Evolutionary conservation across 331 rosid species (phyloP).

Genomic region (Malus hybrid): DNA sequence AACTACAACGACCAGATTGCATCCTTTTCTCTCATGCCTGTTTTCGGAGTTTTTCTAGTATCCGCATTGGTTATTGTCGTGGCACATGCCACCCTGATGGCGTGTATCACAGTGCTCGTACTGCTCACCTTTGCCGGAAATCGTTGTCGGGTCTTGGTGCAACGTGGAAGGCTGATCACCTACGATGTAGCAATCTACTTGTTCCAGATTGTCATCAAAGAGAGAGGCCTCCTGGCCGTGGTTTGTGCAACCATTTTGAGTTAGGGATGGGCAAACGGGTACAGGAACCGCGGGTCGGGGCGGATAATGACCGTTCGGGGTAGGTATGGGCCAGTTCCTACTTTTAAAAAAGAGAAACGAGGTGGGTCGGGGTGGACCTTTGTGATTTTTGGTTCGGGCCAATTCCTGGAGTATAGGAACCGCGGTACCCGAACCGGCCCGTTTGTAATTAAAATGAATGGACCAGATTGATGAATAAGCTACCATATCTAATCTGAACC

Average conservation of each 20-base stretch:
- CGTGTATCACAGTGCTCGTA: constrained; percentile 74
- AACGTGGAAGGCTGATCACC: constrained; percentile 42
- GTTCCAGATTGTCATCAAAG: constrained; percentile 29
- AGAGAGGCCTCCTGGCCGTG: constrained; percentile 38
- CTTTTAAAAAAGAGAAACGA: too few relatives aligned
- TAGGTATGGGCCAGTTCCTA: too few relatives aligned
- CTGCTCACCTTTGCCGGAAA: constrained; percentile 51
- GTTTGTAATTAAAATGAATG: too few relatives aligned
- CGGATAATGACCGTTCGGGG: too few relatives aligned
- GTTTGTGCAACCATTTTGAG: constrained; percentile 38
- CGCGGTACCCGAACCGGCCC: too few relatives aligned
- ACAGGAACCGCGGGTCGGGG: too few relatives aligned
- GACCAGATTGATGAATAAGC: too few relatives aligned
- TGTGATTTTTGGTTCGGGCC: too few relatives aligned
- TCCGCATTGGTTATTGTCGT: constrained; percentile 12
- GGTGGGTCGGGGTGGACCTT: too few relatives aligned
- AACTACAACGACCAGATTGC: constrained; percentile 5
- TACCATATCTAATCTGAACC: too few relatives aligned
- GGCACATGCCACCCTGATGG: constrained; percentile 47
- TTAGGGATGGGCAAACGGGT: too few relatives aligned
- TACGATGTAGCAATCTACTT: constrained; percentile 44
- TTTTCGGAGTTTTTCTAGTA: constrained; percentile 1
- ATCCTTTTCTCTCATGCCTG: neutral
- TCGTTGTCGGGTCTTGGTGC: constrained; percentile 49
- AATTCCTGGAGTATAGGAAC: too few relatives aligned